These are phyloP conservation scores for Penicillium olsonii DNA, from an alignment of 2,329 filamentous ascomycete genomes.

Conservation along the genomic window DNA sequence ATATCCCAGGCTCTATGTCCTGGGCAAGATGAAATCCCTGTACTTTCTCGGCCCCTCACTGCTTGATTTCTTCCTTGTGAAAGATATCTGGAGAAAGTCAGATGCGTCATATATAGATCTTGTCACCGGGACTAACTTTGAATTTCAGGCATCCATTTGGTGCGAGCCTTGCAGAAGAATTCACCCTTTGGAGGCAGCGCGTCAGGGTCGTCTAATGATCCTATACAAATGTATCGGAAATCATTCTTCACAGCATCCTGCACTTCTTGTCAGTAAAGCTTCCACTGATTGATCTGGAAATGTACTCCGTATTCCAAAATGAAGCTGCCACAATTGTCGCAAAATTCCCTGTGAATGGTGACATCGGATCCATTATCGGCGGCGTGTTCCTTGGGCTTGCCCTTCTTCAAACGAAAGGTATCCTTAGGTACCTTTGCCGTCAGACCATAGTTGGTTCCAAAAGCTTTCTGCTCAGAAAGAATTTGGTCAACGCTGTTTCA, in stretches of 20 bases:
- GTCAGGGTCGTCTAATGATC: constrained; percentile 53
- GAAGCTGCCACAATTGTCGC: constrained; percentile 52
- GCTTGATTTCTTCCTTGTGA: too few species aligned
- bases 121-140: constrained; percentile 36
- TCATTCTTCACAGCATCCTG: constrained; percentile 35
- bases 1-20: too few species aligned
- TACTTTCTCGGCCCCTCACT: too few species aligned
- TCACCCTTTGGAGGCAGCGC: constrained; percentile 56
- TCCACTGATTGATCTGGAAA: background rate
- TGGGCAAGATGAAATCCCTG: too few species aligned
- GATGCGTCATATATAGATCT: too few species aligned
- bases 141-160: constrained; percentile 55
- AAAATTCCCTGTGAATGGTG: constrained; percentile 55
- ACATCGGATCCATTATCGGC: constrained; percentile 54
- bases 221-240: constrained; percentile 50
- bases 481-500: too few species aligned
- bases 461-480: constrained; percentile 46
- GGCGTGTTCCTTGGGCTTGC: constrained; percentile 47
- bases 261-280: background rate
- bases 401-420: constrained; percentile 44
- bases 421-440: constrained; percentile 54
- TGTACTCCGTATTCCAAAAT: constrained; percentile 56
- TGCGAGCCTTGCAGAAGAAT: constrained; percentile 54
- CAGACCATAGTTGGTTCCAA: constrained; percentile 54
- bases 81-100: too few species aligned